Base-by-base conservation (phyloP, 176 grass and related monocot genomes). In the Carex parvula region DNA sequence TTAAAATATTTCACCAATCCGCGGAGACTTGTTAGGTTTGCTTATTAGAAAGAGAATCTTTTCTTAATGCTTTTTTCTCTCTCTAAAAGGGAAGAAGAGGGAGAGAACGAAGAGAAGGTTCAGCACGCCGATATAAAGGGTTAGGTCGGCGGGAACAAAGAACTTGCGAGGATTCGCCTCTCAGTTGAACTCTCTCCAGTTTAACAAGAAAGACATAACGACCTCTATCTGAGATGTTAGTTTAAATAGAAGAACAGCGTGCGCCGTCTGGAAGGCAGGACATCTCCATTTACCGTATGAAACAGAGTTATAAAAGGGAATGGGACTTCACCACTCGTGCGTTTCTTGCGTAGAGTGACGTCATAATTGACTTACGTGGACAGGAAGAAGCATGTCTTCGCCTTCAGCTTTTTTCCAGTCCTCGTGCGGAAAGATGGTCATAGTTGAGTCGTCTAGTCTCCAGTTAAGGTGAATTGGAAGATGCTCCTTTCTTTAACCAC, bases 71-170 rank as follows among this genome's bases (percentile, higher is more conserved):
- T 55, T 26, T 65, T 78, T 21, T 66, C 32, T 70, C 33, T 35
- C 26, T 59, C 26, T 80, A 1, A 17, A 15, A 32, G 6, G 2
- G 46, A 78, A 78, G 71, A 78, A 56, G 20, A 11, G 17, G 35
- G 3, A 2, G 18, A 0, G 46, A 79, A 16, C 3, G 74, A 42
- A 60, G 54, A 81, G 78, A 81, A 62, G 78, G 78, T 81, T 57
- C 14, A 46, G 32, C 54, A 81, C 78, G 78, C 54, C 78, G 35
- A 78, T 60, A 60, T 37, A 60, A 80, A 80, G 58, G 29, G 26
- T n/a, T 33, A 57, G 56, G 29, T 59, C 78, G 54, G 78, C 78
- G 78, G 78, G 78, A 80, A 80, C 67, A 70, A 0, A 70, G 2
- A 70, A 70, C 14, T 80, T 55, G 54, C 29, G 6, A 76, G 18